Evolutionary conservation across 352 stramenopile species (phyloP).

Genomic region (Pseudoperonospora humuli): DNA sequence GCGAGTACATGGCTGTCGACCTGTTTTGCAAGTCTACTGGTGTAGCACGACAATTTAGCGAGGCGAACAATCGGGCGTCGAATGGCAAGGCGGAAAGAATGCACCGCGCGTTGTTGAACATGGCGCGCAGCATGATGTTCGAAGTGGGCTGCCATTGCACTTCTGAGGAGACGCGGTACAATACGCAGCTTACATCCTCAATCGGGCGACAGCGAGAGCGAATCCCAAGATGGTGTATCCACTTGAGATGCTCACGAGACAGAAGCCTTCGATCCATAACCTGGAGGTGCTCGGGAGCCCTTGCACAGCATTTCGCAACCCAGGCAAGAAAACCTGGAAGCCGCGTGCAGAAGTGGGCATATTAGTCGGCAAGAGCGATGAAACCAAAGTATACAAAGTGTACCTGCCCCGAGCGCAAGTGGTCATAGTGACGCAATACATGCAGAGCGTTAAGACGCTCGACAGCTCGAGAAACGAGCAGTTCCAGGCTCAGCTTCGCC

Average conservation of each 20-base stretch:
- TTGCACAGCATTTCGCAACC: conserved; percentile 3
- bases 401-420: background rate
- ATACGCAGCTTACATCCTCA: conserved; percentile 23
- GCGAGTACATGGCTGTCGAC: conserved; percentile 19
- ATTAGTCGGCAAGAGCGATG: conserved; percentile 6
- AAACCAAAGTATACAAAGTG: conserved; percentile 8
- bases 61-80: conserved; percentile 13
- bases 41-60: conserved; percentile 12
- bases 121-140: conserved; percentile 22
- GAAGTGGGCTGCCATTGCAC: conserved; percentile 8
- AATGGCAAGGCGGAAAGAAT: conserved; percentile 29
- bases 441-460: background rate
- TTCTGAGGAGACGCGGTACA: conserved; percentile 22
- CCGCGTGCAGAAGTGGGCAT: background rate
- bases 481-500: too few relatives aligned
- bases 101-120: conserved; percentile 25
- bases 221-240: conserved; percentile 5
- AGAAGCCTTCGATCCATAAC: background rate
- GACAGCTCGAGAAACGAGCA: too few relatives aligned
- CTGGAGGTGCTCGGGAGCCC: conserved; percentile 8
- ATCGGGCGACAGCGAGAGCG: conserved; percentile 5
- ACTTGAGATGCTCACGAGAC: conserved; percentile 1
- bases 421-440: background rate
- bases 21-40: conserved; percentile 13
- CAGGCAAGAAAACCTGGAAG: background rate